Evolutionary conservation across 805 yeast genomes (phyloP).

Genomic region (Candida hispaniensis): DNA sequence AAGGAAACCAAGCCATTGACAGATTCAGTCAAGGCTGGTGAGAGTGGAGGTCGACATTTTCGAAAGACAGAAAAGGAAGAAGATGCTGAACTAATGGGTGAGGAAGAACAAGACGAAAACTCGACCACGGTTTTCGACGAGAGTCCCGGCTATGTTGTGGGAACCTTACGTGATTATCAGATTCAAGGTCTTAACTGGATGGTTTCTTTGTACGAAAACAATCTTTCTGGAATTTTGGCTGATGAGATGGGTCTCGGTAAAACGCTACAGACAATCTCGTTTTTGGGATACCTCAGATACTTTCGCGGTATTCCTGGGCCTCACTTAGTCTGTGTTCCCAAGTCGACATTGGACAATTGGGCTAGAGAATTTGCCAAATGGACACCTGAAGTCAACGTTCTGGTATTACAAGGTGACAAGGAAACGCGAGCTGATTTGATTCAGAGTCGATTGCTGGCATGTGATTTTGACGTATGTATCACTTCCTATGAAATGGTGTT

Average conservation of each 20-base stretch:
- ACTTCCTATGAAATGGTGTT: constrained; percentile 91
- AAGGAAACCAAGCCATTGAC: constrained; percentile 20
- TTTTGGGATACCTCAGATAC: constrained; percentile 76
- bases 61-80: constrained; percentile 54
- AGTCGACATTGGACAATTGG: constrained; percentile 95
- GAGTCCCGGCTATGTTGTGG: constrained; percentile 66
- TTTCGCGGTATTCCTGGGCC: constrained; percentile 77
- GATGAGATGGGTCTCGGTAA: constrained; percentile 99
- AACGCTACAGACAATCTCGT: constrained; percentile 88
- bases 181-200: constrained; percentile 94
- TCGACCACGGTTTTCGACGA: constrained; percentile 64
- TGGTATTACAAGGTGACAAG: constrained; percentile 80
- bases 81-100: constrained; percentile 68
- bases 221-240: constrained; percentile 84
- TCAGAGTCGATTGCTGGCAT: constrained; percentile 46
- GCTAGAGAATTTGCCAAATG: constrained; percentile 84
- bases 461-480: constrained; percentile 79
- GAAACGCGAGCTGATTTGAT: constrained; percentile 58
- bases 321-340: constrained; percentile 83
- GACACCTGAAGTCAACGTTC: constrained; percentile 86
- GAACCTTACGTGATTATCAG: constrained; percentile 79
- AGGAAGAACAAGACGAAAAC: constrained; percentile 45
- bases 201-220: constrained; percentile 71
- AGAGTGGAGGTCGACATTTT: constrained; percentile 18
- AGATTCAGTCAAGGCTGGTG: constrained; percentile 30